Base-by-base conservation (phyloP, 2,329 filamentous ascomycete species). In the Xylaria sp. region DNA sequence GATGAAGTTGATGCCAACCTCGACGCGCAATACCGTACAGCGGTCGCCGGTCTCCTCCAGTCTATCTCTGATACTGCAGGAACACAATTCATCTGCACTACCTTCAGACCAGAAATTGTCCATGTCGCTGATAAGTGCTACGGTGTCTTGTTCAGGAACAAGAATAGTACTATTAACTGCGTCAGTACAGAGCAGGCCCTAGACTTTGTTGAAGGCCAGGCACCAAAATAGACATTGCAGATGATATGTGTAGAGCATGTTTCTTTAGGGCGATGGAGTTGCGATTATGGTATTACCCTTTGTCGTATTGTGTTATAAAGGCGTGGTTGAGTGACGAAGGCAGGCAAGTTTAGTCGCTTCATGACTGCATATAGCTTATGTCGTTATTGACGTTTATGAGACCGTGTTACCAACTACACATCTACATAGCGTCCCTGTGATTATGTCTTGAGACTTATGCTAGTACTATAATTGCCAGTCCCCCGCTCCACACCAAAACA, bases 1-100 rank as follows among this genome's bases (percentile, higher is more conserved):
- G 96, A 99, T 80, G 96, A 99, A 81, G 97, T 99, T 71, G 96
- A 99, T 78, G 96, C 96, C 80, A 99, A 99, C 78, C 87, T 99
- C 28, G 96, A 99, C 79, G 94, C 96, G 0, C 96, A 99, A 81
- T 99, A 99, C 83, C 92, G 96, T 69, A 97, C 96, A 1, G 95
- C 96, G 0, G 96, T 99, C 12, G 96, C 96, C 2, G 88, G 93
- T 65, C 93, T 98, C 83, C 86, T 99, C 25, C 86, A 95, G 76
- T 90, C 90, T 63, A 94, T 93, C 70, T 93, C 90, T 15, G 83
- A 86, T 67, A 88, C 90, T 72, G 86, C 86, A 15, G 85, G 86
- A 69, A 90, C 87, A 59, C 87, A 99, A 80, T 99, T 99, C 78
- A 99, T 99, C 80, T 98, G 96, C 86, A 99, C 96, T 4, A 99